Percentiles rank a stretch among this genome's conserved stretches.
These are phyloP conservation scores for Leccinum obscurum DNA, from an alignment of 768 basidiomycete species.

Conservation along the genomic window DNA sequence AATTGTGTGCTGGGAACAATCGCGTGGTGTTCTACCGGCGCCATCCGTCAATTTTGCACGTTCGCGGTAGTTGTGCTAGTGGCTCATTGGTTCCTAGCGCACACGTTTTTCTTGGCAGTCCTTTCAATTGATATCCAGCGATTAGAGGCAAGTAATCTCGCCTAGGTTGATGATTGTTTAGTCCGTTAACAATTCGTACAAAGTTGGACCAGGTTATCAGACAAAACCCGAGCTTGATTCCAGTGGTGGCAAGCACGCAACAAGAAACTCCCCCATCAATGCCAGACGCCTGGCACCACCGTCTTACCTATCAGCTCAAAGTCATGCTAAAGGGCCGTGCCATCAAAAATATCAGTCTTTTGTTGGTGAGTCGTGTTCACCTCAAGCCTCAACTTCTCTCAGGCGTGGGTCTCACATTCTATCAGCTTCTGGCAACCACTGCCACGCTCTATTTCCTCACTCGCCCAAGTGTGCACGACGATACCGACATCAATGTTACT, in stretches of 20 bases:
- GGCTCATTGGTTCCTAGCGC: slow-evolving; percentile 96
- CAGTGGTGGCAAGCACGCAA: slow-evolving; percentile 36
- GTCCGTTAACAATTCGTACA: slow-evolving; percentile 14
- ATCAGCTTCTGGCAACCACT: slow-evolving; percentile 74
- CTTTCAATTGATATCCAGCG: slow-evolving; percentile 95
- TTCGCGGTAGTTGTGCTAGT: slow-evolving; percentile 94
- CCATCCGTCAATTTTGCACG: slow-evolving; percentile 88
- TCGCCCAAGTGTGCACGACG: slow-evolving; percentile 42
- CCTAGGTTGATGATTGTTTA: not conserved
- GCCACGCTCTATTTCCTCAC: slow-evolving; percentile 75
- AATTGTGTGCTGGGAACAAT: slow-evolving; percentile 77
- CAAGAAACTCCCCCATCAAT: slow-evolving; percentile 24
- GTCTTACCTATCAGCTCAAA: slow-evolving; percentile 29
- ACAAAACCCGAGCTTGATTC: slow-evolving; percentile 61
- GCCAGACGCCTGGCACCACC: slow-evolving; percentile 35
- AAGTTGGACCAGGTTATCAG: slow-evolving; percentile 85
- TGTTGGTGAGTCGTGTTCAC: slow-evolving; percentile 55
- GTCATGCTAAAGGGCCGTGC: slow-evolving; percentile 64
- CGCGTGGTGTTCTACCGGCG: slow-evolving; percentile 70
- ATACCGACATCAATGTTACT: slow-evolving; percentile 21
- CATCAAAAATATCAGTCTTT: slow-evolving; percentile 75
- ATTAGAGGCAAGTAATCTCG: slow-evolving; percentile 59
- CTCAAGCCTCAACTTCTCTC: not conserved
- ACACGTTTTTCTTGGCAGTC: slow-evolving; percentile 94
- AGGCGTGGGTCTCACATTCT: slow-evolving; percentile 6